phyloP scores from a whole-genome alignment of 2,329 filamentous ascomycete species.

The Epichloe gansuensis region DNA sequence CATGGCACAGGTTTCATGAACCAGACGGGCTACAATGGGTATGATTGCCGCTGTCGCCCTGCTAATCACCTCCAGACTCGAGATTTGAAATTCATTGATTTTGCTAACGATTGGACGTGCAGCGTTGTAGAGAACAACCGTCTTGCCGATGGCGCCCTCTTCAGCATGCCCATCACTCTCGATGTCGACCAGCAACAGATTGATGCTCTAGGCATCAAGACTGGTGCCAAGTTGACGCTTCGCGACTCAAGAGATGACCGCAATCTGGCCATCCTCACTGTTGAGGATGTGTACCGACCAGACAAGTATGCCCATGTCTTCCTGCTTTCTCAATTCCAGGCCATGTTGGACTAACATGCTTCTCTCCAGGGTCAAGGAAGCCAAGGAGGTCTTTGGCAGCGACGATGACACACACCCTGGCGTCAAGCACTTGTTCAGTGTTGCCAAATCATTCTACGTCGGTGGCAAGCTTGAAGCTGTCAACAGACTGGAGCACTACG shows the following conservation, averaged over 20 bases:
- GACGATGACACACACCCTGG: slow-evolving; percentile 84
- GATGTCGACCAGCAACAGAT: slow-evolving; percentile 69
- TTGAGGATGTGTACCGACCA: slow-evolving; percentile 90
- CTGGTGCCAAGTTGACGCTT: slow-evolving; percentile 72
- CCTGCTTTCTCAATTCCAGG: not conserved
- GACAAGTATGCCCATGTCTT: slow-evolving; percentile 57
- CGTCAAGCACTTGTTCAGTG: slow-evolving; percentile 75
- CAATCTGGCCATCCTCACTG: slow-evolving; percentile 87
- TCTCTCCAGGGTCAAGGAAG: slow-evolving; percentile 62
- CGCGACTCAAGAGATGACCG: slow-evolving; percentile 94
- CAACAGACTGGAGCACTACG: slow-evolving; percentile 93
- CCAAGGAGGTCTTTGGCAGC: slow-evolving; percentile 86
- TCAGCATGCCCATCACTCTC: slow-evolving; percentile 93
- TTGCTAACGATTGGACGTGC: not conserved
- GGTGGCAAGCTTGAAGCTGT: slow-evolving; percentile 94
- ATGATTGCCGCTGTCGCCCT: slow-evolving; percentile 22
- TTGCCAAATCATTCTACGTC: slow-evolving; percentile 77
- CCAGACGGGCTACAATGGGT: slow-evolving; percentile 93
- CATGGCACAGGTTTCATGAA: slow-evolving; percentile 71
- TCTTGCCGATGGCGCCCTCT: slow-evolving; percentile 77
- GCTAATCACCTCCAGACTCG: not conserved
- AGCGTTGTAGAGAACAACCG: slow-evolving; percentile 84
- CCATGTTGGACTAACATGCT: not conserved
- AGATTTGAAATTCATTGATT: not conserved
- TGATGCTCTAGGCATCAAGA: slow-evolving; percentile 60